A percentile compares a stretch with the other conserved stretches of the same genome.
These are phyloP conservation scores for Irpex sp. DNA, from an alignment of 1,284 basidiomycete genomes.

Conservation along the genomic window DNA sequence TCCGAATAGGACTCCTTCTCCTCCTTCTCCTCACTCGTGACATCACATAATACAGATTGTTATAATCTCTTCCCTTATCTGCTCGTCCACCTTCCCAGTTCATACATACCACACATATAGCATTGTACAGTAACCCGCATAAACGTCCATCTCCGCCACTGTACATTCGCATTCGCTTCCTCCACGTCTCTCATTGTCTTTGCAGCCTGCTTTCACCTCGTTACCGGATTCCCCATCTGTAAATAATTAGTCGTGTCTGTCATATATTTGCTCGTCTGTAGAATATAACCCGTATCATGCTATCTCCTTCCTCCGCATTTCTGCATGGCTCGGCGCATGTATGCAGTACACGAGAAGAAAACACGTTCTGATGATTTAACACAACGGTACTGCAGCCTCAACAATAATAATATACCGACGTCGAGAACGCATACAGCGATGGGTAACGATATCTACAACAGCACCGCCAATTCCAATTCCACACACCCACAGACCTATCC, in stretches of 20 bases:
- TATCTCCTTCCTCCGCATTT: too few species aligned
- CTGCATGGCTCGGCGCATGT: too few species aligned
- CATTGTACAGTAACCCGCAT: neutral
- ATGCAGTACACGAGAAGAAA: too few species aligned
- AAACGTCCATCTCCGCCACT: neutral
- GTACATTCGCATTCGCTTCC: neutral
- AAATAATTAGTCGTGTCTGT: too few species aligned
- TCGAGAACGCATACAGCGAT: neutral
- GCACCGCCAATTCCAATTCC: too few species aligned
- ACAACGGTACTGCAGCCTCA: too few species aligned
- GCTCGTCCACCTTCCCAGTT: neutral
- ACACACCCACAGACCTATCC: too few species aligned
- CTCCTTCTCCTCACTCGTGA: constrained; percentile 14
- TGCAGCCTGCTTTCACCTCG: neutral
- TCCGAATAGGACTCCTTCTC: neutral
- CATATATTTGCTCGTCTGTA: too few species aligned
- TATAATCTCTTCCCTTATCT: neutral
- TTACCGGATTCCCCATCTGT: neutral
- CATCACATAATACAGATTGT: neutral
- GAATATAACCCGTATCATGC: too few species aligned
- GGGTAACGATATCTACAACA: neutral
- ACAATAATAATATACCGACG: neutral
- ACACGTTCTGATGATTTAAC: too few species aligned
- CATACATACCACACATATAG: neutral
- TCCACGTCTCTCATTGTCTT: neutral